These are phyloP conservation scores for Mrakia blollopis DNA, from an alignment of 768 basidiomycete species.

Conservation along the genomic window DNA sequence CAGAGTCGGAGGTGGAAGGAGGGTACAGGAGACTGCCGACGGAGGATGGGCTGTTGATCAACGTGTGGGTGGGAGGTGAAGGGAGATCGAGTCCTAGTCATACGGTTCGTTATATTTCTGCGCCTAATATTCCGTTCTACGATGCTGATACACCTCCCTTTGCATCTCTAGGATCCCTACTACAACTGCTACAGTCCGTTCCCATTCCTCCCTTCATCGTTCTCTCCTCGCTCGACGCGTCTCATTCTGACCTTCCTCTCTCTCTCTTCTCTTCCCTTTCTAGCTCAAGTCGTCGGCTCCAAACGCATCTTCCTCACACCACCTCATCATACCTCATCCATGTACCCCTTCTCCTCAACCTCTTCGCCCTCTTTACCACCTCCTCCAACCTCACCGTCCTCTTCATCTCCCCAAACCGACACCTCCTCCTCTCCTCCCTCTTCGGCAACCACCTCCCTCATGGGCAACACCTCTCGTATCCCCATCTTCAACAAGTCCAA, in stretches of 20 bases:
- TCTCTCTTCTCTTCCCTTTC: too few relatives aligned
- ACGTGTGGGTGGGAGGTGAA: conserved; percentile 44
- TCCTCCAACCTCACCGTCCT: conserved; percentile 17
- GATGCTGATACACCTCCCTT: conserved; percentile 28
- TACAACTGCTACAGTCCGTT: conserved; percentile 78
- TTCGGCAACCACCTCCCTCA: conserved; percentile 11
- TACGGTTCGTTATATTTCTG: conserved; percentile 54
- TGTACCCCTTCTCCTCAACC: conserved; percentile 57
- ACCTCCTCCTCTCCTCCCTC: conserved; percentile 12
- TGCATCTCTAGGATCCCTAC: conserved; percentile 69
- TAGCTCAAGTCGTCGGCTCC: too few relatives aligned
- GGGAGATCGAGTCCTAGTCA: conserved; percentile 81
- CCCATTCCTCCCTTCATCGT: too few relatives aligned
- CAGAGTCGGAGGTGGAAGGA: conserved; percentile 44
- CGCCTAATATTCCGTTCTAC: too few relatives aligned
- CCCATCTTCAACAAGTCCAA: conserved; percentile 3
- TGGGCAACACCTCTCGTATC: conserved; percentile 29
- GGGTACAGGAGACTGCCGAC: conserved; percentile 62
- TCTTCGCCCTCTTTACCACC: conserved; percentile 13
- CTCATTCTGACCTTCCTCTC: too few relatives aligned
- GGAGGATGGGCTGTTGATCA: conserved; percentile 45
- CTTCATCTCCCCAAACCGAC: neutral
- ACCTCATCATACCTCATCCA: conserved; percentile 47
- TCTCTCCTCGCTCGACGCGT: neutral
- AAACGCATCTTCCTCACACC: conserved; percentile 93